Base-by-base conservation (phyloP, 371 early-diverging fungal genomes). In the Haplosporangium sp. region DNA sequence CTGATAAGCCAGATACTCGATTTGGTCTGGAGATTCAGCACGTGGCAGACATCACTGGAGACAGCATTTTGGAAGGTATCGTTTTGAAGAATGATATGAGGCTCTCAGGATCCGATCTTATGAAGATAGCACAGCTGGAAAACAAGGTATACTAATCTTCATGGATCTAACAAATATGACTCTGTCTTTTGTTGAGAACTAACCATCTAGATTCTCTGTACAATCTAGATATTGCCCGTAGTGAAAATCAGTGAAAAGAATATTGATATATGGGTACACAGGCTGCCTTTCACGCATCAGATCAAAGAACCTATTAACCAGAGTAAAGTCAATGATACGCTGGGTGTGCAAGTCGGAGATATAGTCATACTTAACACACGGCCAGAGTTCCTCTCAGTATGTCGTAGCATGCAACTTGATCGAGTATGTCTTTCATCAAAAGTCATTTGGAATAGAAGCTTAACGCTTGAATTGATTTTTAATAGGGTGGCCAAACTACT, bases 1-100 rank as follows among this genome's bases (percentile, higher is more conserved):
- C 95, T 0, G 97, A 97, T 70, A 97, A 97, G 79, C 97, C 97
- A 0, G 96, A 97, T 82, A 87, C 92, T 0, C 85, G 96, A 37
- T 95, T 91, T 79, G 94, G 87, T 6, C 82, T 96, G 77, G 88
- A 92, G 84, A 90, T 91, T 53, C 81, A 85, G 63, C 78, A 87
- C 34, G 84, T 92, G 19, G 61, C 78, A 8, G 55, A 71, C 2
- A 42, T 84, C 17, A 27, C 55, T 15, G 69, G 50, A 7, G 74
- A 70, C 19, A 61, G 52, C 17, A 47, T 77, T 4, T 20, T 77
- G 47, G 86, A 84, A 27, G 74, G 75, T 13, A 76, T 83, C 27
- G 68, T 88, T 13, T 52, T 82, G 40, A 77, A 79, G 67, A 83
- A 74, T 19, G 74, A 74, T 3, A 77, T 79, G 61, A 84, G 74